Evolutionary conservation across 371 early-diverging fungal genomes (phyloP).

Genomic region (Mucor ambiguus): DNA sequence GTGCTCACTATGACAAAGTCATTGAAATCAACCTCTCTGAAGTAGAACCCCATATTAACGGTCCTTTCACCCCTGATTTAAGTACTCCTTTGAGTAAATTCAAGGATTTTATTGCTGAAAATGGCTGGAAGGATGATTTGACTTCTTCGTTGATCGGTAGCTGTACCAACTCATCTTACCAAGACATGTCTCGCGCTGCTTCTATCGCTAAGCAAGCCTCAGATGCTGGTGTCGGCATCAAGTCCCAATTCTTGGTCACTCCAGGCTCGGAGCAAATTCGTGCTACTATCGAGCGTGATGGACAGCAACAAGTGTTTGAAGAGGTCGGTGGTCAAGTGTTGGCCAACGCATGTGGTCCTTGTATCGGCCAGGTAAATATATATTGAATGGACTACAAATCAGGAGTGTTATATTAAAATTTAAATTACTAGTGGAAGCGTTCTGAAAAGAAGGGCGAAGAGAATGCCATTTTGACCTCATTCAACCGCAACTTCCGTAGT

Average conservation of each 20-base stretch:
- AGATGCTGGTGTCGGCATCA: slow-evolving; percentile 77
- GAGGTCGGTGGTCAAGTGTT: slow-evolving; percentile 86
- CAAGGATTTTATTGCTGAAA: slow-evolving; percentile 70
- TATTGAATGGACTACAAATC: neutral
- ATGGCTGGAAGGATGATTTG: slow-evolving; percentile 89
- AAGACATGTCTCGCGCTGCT: slow-evolving; percentile 94
- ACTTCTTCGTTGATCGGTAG: slow-evolving; percentile 91
- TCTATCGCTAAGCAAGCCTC: slow-evolving; percentile 84
- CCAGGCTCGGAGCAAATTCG: slow-evolving; percentile 98
- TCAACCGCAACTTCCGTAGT: slow-evolving; percentile 96
- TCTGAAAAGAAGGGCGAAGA: slow-evolving; percentile 61
- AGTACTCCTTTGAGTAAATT: slow-evolving; percentile 89
- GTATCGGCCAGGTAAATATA: slow-evolving; percentile 75
- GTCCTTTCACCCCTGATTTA: slow-evolving; percentile 96
- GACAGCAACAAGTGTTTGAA: slow-evolving; percentile 80
- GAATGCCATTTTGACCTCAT: slow-evolving; percentile 94
- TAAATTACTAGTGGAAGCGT: slow-evolving; percentile 83
- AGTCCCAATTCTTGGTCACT: slow-evolving; percentile 87
- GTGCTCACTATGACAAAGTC: slow-evolving; percentile 79
- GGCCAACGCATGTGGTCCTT: slow-evolving; percentile 90
- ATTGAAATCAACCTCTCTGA: slow-evolving; percentile 89
- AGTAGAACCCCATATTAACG: slow-evolving; percentile 95
- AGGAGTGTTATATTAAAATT: neutral
- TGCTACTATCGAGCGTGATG: slow-evolving; percentile 95
- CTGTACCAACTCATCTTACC: slow-evolving; percentile 96